These are phyloP conservation scores for Henckelia pumila DNA, from an alignment of 257 asterid species.

Conservation along the genomic window DNA sequence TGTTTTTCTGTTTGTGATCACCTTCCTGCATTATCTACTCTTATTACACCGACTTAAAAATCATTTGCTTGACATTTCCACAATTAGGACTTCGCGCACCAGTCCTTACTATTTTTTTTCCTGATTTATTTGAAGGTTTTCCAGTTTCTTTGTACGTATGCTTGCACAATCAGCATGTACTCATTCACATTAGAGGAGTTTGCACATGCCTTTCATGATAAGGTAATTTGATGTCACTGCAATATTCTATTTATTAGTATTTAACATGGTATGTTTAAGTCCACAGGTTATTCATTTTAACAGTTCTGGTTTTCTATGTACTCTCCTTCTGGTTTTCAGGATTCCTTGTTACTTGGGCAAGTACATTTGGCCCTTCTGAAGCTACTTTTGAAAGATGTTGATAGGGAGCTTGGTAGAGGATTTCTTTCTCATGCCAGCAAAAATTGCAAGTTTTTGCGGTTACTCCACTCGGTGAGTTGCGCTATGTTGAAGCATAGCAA, in stretches of 20 bases:
- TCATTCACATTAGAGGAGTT: constrained; percentile 87
- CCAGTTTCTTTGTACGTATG: constrained; percentile 80
- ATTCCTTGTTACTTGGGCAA: constrained; percentile 83
- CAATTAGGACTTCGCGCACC: background rate
- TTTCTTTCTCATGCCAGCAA: constrained; percentile 56
- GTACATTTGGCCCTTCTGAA: constrained; percentile 80
- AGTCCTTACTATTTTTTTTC: constrained; percentile 19
- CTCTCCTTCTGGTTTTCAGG: constrained; percentile 46
- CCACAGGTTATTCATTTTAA: constrained; percentile 13
- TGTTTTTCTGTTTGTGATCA: background rate
- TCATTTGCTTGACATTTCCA: background rate
- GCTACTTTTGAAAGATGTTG: constrained; percentile 66
- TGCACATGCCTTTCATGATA: constrained; percentile 76
- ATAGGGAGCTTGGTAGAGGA: constrained; percentile 59
- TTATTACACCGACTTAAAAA: background rate
- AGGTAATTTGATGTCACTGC: constrained; percentile 47
- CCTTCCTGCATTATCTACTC: constrained; percentile 14
- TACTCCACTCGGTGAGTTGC: constrained; percentile 75
- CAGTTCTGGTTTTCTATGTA: constrained; percentile 23
- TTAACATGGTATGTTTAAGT: constrained; percentile 18
- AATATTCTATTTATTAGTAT: constrained; percentile 13
- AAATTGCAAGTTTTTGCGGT: constrained; percentile 74
- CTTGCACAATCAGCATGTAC: constrained; percentile 45
- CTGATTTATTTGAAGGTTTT: constrained; percentile 55
- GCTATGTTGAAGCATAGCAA: constrained; percentile 17